Evolutionary conservation across 768 basidiomycete species (phyloP).

Genomic region (Suillus plorans): DNA sequence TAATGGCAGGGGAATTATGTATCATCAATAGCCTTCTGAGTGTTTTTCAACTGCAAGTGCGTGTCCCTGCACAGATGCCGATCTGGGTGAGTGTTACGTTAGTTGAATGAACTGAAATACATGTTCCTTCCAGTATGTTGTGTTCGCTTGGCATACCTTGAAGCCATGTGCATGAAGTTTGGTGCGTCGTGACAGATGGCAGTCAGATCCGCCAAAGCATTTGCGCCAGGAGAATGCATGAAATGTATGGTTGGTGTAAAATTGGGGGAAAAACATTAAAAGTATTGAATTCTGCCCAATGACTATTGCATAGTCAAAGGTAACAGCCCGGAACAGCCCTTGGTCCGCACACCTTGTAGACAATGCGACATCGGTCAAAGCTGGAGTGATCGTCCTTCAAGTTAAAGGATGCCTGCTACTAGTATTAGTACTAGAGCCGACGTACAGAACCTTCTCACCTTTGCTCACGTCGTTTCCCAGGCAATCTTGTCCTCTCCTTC

Average conservation of each 20-base stretch:
- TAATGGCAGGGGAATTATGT: not conserved
- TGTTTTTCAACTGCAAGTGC: not conserved
- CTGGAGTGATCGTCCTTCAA: not conserved
- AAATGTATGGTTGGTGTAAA: not conserved
- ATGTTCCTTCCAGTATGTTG: not conserved
- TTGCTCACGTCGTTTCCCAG: not conserved
- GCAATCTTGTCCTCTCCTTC: not conserved
- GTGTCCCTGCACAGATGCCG: too few relatives aligned
- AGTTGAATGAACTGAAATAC: not conserved
- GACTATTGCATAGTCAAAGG: not conserved
- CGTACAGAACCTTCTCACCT: not conserved
- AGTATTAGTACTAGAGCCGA: not conserved
- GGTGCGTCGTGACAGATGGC: not conserved
- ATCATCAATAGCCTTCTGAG: not conserved
- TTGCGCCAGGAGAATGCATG: not conserved
- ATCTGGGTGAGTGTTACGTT: slow-evolving; percentile 1
- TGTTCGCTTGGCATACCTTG: not conserved
- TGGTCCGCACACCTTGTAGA: not conserved
- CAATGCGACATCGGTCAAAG: not conserved
- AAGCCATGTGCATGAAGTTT: not conserved
- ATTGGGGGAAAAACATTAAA: not conserved
- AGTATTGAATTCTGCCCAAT: not conserved
- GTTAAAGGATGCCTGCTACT: not conserved
- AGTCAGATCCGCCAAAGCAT: not conserved
- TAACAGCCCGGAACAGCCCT: not conserved